Conservation (phyloP, 2,329 filamentous ascomycete species). For the Fusarium palustre region DNA sequence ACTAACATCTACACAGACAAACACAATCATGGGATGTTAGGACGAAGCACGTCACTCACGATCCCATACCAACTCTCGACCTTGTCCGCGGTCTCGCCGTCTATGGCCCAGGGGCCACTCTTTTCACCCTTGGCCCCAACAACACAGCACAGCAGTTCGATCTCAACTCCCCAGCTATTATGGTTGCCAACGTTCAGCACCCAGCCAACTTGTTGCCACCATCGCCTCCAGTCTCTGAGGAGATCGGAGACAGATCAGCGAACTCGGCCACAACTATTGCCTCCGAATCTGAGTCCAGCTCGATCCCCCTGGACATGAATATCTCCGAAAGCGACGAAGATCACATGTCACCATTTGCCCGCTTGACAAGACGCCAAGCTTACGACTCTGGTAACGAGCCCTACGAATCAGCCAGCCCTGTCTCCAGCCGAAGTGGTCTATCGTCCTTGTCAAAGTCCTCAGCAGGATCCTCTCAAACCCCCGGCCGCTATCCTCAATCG, state of each 20-base stretch:
- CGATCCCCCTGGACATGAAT: conserved; percentile 67
- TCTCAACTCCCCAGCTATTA: conserved; percentile 80
- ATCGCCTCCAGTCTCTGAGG: conserved; percentile 84
- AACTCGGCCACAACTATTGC: conserved; percentile 60
- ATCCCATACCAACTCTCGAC: conserved; percentile 86
- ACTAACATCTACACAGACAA: conserved; percentile 69
- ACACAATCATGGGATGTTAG: conserved; percentile 96
- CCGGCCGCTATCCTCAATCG: conserved; percentile 63
- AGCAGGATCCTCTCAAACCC: conserved; percentile 66
- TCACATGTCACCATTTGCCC: conserved; percentile 78
- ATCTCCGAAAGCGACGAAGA: conserved; percentile 83
- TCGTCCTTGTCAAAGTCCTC: conserved; percentile 70
- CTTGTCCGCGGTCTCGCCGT: conserved; percentile 85
- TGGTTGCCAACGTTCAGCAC: conserved; percentile 91
- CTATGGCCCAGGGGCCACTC: conserved; percentile 87
- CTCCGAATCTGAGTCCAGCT: conserved; percentile 66
- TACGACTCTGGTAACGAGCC: conserved; percentile 68
- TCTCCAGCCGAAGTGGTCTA: conserved; percentile 70
- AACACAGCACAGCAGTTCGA: conserved; percentile 96
- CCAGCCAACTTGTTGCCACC: conserved; percentile 81
- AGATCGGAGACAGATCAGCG: conserved; percentile 67
- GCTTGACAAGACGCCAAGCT: conserved; percentile 78
- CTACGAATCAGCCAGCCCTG: conserved; percentile 75
- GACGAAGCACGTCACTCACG: conserved; percentile 95
- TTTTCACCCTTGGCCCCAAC: conserved; percentile 91